These are phyloP conservation scores for Ceratobasidium theobromae DNA, from an alignment of 1,284 basidiomycete species.

Conservation along the genomic window DNA sequence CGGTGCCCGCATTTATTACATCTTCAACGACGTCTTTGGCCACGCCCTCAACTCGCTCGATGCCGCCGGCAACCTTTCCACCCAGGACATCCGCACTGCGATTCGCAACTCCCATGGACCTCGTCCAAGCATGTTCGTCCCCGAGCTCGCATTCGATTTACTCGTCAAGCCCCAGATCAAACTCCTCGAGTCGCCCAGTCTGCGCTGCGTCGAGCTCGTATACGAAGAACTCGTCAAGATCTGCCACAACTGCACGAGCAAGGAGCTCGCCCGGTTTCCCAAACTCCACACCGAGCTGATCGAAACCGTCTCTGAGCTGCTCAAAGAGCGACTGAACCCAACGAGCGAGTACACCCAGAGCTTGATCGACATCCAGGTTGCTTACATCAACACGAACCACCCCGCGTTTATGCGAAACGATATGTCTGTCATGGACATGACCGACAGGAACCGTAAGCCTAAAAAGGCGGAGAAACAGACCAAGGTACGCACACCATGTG, in stretches of 20 bases:
- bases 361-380: conserved; percentile 95
- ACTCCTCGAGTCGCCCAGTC: conserved; percentile 87
- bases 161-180: conserved; percentile 99
- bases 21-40: conserved; percentile 99
- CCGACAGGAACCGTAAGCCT: conserved; percentile 20
- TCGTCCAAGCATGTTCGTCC: conserved; percentile 93
- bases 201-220: conserved; percentile 96
- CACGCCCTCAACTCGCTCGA: conserved; percentile 89
- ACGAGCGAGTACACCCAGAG: conserved; percentile 96
- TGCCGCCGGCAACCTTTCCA: conserved; percentile 86
- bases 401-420: conserved; percentile 78
- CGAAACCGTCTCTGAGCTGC: conserved; percentile 95
- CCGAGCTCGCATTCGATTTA: conserved; percentile 96
- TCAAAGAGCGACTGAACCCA: conserved; percentile 93
- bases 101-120: conserved; percentile 99
- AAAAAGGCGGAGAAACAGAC: conserved; percentile 11
- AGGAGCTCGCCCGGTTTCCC: conserved; percentile 98
- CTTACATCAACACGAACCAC: conserved; percentile 99
- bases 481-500: background rate
- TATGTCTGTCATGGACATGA: conserved; percentile 47
- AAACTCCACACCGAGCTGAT: conserved; percentile 90
- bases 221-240: conserved; percentile 99
- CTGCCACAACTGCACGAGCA: conserved; percentile 95
- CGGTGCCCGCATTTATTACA: conserved; percentile 97
- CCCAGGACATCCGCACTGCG: conserved; percentile 95